Conservation (phyloP, 73 alveolate genomes). For the Halteria grandinella region DNA sequence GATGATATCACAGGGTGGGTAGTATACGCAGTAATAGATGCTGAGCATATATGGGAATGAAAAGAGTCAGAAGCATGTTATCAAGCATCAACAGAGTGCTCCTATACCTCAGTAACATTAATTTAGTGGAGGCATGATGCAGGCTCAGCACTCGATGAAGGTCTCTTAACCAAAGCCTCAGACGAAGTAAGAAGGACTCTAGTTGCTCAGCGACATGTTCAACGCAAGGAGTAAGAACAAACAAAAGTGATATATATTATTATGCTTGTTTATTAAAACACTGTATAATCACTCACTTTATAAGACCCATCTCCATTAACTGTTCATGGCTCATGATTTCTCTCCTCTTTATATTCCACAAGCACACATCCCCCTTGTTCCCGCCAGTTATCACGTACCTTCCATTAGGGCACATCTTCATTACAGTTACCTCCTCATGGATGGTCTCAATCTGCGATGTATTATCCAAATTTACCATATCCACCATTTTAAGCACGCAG, state of each 20-base stretch:
- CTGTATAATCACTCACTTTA: neutral
- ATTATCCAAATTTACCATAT: conserved; percentile 55
- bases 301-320: neutral
- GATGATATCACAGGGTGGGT: too few species aligned
- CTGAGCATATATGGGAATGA: too few species aligned
- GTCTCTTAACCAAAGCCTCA: conserved; percentile 27
- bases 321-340: neutral
- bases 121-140: too few species aligned
- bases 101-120: too few species aligned
- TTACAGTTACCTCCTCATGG: conserved; percentile 50
- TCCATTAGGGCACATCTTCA: conserved; percentile 61
- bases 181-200: conserved; percentile 61
- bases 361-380: conserved; percentile 50
- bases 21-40: too few species aligned
- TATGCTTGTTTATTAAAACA: neutral
- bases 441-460: conserved; percentile 40
- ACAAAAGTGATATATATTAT: too few species aligned
- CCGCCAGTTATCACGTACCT: conserved; percentile 64
- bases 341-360: conserved; percentile 59
- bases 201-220: conserved; percentile 63
- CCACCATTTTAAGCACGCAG: conserved; percentile 44
- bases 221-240: too few species aligned
- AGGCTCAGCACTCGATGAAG: too few species aligned
- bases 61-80: too few species aligned
- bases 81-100: too few species aligned